Evolutionary conservation across 768 basidiomycete genomes (phyloP), one percentile per base, ranked within the genome.

Genomic region (Mycena rosella): DNA sequence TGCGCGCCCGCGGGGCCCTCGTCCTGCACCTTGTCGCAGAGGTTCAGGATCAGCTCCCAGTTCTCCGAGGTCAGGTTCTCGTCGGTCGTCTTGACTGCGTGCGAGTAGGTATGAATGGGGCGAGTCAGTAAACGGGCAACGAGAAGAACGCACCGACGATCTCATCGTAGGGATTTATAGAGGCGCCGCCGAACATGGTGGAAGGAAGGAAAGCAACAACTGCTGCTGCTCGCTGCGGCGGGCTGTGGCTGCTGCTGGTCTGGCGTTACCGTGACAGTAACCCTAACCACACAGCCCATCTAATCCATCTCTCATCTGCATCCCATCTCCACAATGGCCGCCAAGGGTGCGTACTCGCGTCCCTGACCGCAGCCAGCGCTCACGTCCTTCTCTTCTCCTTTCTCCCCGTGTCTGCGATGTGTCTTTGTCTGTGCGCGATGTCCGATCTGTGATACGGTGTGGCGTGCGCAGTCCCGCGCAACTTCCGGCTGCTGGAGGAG

Each of bases 401-500:
- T 11, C 32, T 4, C 34, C 11, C 53, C 10, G 11, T 29, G 29
- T 27, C 40, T 15, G 40, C 40, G 32, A 34, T 5, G 32, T 34
- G n/a, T n/a, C n/a, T 34, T 34, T 34, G 32, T 6, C 32, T 42
- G 5, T n/a, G 40, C 7, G 15, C 27, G 11, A 34, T 34, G n/a
- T n/a, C n/a, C n/a, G n/a, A n/a, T n/a, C n/a, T n/a, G n/a, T n/a
- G n/a, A n/a, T n/a, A n/a, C n/a, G n/a, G n/a, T n/a, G n/a, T n/a
- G n/a, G n/a, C n/a, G n/a, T n/a, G n/a, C 48, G 15, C 54, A 98
- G 97, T 99, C 69, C 97, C 97, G 29, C 88, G 97, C 76, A 98
- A 96, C 82, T 99, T 99, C 85, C 89, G 94, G 55, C 89, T 99
- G 24, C 89, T 99, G 42, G 98, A 98, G 78, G 98, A 99, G 84